Conservation (phyloP, 2,329 filamentous ascomycete genomes). For the Pseudopithomyces chartarum region DNA sequence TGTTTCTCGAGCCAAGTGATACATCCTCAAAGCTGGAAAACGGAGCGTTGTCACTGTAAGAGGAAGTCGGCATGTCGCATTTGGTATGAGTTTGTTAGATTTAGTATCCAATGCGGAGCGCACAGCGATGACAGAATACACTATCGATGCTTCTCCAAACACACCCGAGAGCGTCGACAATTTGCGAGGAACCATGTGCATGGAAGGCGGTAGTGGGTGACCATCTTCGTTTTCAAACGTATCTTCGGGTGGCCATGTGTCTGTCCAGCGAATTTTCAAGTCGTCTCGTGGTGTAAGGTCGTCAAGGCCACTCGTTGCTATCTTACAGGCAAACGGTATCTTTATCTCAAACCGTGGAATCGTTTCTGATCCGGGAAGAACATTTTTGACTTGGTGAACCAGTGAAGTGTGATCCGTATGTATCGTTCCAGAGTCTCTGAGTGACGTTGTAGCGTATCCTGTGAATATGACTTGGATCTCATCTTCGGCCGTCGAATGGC, state of each 20-base stretch:
- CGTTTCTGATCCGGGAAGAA: slow-evolving; percentile 1
- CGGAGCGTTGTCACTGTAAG: slow-evolving; percentile 16
- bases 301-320: slow-evolving; percentile 2
- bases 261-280: slow-evolving; percentile 10
- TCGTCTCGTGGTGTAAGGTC: background rate
- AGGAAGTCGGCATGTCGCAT: slow-evolving; percentile 10
- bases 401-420: slow-evolving; percentile 15
- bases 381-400: slow-evolving; percentile 10
- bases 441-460: slow-evolving; percentile 12
- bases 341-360: slow-evolving; percentile 15
- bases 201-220: slow-evolving; percentile 20
- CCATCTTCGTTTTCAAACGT: slow-evolving; percentile 12
- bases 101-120: slow-evolving; percentile 4
- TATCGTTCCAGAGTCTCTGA: slow-evolving; percentile 7
- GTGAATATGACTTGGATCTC: slow-evolving; percentile 19
- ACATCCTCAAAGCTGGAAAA: slow-evolving; percentile 2
- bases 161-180: slow-evolving; percentile 1
- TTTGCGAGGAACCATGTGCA: slow-evolving; percentile 2
- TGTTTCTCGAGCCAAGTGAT: background rate
- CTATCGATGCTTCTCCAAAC: slow-evolving; percentile 5
- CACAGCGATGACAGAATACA: slow-evolving; percentile 18
- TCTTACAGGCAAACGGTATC: slow-evolving; percentile 7
- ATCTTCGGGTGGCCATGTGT: slow-evolving; percentile 13
- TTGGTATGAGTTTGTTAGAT: background rate
- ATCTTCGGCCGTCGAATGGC: slow-evolving; percentile 9